Conservation (phyloP, 208 protist species). For the Acanthamoeba royreba region DNA sequence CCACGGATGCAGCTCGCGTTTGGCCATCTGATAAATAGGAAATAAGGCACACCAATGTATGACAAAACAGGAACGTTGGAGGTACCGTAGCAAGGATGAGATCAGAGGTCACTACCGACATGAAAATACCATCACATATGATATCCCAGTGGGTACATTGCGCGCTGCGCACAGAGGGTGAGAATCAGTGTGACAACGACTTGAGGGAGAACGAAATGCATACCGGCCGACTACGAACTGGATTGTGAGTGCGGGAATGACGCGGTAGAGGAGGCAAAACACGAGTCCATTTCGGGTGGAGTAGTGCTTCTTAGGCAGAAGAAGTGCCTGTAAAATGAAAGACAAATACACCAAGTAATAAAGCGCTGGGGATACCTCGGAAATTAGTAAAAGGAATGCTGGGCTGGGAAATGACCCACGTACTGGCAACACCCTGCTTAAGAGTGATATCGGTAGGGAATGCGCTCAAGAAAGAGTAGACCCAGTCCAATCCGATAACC, state of each 20-base stretch:
- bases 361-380: conserved; percentile 76
- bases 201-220: background rate
- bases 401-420: background rate
- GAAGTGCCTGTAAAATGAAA: conserved; percentile 78
- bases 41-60: background rate
- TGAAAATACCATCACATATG: conserved; percentile 85
- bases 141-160: conserved; percentile 79
- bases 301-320: conserved; percentile 77
- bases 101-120: conserved; percentile 85
- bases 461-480: conserved; percentile 78
- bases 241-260: conserved; percentile 71
- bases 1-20: conserved; percentile 84
- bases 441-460: conserved; percentile 81
- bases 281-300: conserved; percentile 76
- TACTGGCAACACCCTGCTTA: conserved; percentile 72
- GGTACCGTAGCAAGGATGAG: conserved; percentile 80
- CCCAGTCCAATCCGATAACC: background rate
- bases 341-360: conserved; percentile 80
- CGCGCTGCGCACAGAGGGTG: background rate
- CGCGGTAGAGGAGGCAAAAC: conserved; percentile 49
- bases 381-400: conserved; percentile 29
- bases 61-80: too few relatives aligned
- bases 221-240: conserved; percentile 64
- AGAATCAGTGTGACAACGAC: background rate
- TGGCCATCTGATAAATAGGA: conserved; percentile 70